Conservation (phyloP, 257 asterid genomes). For the Capsicum pubescens region DNA sequence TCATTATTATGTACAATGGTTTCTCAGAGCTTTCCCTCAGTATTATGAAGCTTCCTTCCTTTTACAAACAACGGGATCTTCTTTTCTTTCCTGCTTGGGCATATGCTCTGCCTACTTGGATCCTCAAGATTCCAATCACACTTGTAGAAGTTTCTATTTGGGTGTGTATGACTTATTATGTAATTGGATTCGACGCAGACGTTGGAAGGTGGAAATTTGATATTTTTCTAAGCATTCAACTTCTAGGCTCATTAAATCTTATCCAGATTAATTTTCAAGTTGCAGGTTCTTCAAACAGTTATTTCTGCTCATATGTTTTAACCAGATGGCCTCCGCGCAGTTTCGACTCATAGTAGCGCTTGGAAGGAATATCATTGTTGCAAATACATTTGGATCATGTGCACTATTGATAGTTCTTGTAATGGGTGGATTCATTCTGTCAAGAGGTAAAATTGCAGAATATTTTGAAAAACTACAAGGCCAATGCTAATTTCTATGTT, state of each 20-base stretch:
- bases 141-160: conserved; percentile 46
- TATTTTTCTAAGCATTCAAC: background rate
- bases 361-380: conserved; percentile 36
- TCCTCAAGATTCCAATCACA: conserved; percentile 68
- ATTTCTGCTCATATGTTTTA: conserved; percentile 26
- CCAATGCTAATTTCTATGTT: background rate
- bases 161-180: conserved; percentile 55
- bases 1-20: conserved; percentile 69
- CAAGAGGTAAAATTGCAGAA: conserved; percentile 54
- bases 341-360: conserved; percentile 33
- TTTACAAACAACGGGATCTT: conserved; percentile 84
- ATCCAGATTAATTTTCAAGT: background rate
- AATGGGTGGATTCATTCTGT: conserved; percentile 52
- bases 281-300: conserved; percentile 36
- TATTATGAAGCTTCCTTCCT: conserved; percentile 72
- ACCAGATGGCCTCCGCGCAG: conserved; percentile 30
- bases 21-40: conserved; percentile 71
- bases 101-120: conserved; percentile 71
- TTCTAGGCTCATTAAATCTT: background rate
- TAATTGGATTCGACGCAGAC: conserved; percentile 59
- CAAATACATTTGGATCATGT: conserved; percentile 34
- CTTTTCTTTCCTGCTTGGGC: conserved; percentile 84
- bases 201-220: conserved; percentile 34
- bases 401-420: conserved; percentile 27
- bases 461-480: background rate